These are phyloP conservation scores for Zygosaccharomyces sapae DNA, from an alignment of 1,139 yeast genomes.

Conservation along the genomic window DNA sequence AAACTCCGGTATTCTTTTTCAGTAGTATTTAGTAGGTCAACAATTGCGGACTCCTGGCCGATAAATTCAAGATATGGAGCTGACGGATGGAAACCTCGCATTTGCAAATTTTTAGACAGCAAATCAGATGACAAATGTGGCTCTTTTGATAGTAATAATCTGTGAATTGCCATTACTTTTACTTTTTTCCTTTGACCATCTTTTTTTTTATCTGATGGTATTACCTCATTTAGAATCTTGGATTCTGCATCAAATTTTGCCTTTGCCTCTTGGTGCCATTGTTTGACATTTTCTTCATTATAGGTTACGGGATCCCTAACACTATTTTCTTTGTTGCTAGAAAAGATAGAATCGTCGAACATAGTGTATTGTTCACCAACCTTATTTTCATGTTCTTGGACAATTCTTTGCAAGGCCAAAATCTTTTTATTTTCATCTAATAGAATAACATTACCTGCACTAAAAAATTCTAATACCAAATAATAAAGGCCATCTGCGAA, in stretches of 20 bases:
- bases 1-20: slow-evolving; percentile 40
- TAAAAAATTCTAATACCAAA: slow-evolving; percentile 83
- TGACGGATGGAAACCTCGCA: slow-evolving; percentile 46
- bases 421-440: slow-evolving; percentile 67
- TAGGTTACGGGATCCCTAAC: slow-evolving; percentile 25
- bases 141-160: slow-evolving; percentile 61
- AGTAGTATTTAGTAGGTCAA: slow-evolving; percentile 48
- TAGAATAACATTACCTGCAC: slow-evolving; percentile 86
- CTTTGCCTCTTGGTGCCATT: slow-evolving; percentile 50
- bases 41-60: slow-evolving; percentile 33
- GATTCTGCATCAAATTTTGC: slow-evolving; percentile 28
- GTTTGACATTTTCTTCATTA: slow-evolving; percentile 38
- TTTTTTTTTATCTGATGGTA: slow-evolving; percentile 4
- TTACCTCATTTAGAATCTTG: slow-evolving; percentile 5
- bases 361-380: slow-evolving; percentile 67
- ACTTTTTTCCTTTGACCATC: slow-evolving; percentile 39
- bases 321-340: slow-evolving; percentile 16
- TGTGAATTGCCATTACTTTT: slow-evolving; percentile 59
- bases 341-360: slow-evolving; percentile 52
- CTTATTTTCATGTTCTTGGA: slow-evolving; percentile 62
- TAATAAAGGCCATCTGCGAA: slow-evolving; percentile 78
- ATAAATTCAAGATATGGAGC: slow-evolving; percentile 40
- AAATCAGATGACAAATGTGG: slow-evolving; percentile 78
- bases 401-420: slow-evolving; percentile 71
- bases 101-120: slow-evolving; percentile 53